phyloP scores from a whole-genome alignment of 2,329 filamentous ascomycete species.

The Huntiella moniliformis region DNA sequence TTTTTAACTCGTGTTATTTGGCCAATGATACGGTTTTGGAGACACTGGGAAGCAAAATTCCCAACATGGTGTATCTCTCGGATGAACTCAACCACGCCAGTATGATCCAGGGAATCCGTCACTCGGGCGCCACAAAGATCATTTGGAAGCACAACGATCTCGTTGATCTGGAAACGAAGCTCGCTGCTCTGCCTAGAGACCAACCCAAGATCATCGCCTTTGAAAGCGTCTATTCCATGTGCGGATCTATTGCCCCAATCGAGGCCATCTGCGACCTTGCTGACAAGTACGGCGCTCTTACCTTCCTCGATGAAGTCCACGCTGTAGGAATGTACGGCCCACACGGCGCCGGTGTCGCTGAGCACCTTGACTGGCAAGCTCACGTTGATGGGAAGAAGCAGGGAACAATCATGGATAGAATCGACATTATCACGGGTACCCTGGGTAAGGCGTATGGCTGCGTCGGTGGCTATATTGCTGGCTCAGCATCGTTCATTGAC shows the following conservation, averaged over 20 bases:
- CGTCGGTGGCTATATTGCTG: constrained; percentile 94
- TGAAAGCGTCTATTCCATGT: constrained; percentile 99
- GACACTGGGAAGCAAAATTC: constrained; percentile 89
- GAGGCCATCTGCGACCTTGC: constrained; percentile 89
- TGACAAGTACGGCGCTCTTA: constrained; percentile 93
- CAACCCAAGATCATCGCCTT: constrained; percentile 97
- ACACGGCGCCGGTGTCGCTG: constrained; percentile 83
- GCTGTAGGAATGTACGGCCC: constrained; percentile 98
- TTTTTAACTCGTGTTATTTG: constrained; percentile 96
- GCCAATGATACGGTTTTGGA: constrained; percentile 94
- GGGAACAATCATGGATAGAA: constrained; percentile 82
- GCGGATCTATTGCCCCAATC: constrained; percentile 89
- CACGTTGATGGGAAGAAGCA: constrained; percentile 55
- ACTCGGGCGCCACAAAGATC: constrained; percentile 91
- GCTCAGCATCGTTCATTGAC: constrained; percentile 70
- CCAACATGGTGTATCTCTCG: constrained; percentile 91
- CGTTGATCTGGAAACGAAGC: constrained; percentile 77
- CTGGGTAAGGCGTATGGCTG: constrained; percentile 96
- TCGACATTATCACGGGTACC: constrained; percentile 95
- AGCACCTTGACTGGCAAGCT: constrained; percentile 86
- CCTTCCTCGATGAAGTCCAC: constrained; percentile 96
- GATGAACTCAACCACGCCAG: constrained; percentile 96
- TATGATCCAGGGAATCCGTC: constrained; percentile 98
- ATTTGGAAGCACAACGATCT: constrained; percentile 98
- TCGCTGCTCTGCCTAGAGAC: constrained; percentile 67